Percentiles rank a stretch among this genome's conserved stretches.
Evolutionary conservation across 1,139 yeast genomes (phyloP).

Genomic region (Maudiozyma humilis): DNA sequence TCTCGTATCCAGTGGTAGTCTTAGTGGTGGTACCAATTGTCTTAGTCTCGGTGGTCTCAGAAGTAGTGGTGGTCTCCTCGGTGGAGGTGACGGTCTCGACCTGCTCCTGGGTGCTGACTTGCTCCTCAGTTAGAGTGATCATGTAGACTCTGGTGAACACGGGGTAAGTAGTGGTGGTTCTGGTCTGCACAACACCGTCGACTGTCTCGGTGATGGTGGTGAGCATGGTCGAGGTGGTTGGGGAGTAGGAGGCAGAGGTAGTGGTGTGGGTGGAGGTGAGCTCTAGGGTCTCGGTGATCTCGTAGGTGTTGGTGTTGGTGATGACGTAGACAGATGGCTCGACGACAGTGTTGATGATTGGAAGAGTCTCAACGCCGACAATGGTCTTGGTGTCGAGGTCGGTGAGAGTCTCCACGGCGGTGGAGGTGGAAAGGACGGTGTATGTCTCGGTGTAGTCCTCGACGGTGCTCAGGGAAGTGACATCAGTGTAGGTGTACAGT

Average conservation of each 20-base stretch:
- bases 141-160: neutral
- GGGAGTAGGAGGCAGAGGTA: neutral
- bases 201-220: neutral
- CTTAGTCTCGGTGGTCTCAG: neutral
- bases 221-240: neutral
- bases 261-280: neutral
- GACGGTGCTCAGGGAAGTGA: neutral
- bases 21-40: neutral
- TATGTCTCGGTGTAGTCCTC: neutral
- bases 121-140: neutral
- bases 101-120: neutral
- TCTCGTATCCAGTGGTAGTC: neutral
- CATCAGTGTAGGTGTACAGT: neutral
- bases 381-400: neutral
- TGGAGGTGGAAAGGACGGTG: neutral
- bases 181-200: neutral
- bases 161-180: neutral
- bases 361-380: neutral
- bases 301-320: neutral
- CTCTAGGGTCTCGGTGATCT: neutral
- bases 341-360: neutral
- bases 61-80: neutral
- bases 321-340: neutral
- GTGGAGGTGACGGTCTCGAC: neutral
- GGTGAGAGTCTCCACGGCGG: neutral